Percentiles rank a stretch among this genome's conserved stretches.
phyloP scores from a whole-genome alignment of 176 grass and related monocot species.

The Phoenix dactylifera region DNA sequence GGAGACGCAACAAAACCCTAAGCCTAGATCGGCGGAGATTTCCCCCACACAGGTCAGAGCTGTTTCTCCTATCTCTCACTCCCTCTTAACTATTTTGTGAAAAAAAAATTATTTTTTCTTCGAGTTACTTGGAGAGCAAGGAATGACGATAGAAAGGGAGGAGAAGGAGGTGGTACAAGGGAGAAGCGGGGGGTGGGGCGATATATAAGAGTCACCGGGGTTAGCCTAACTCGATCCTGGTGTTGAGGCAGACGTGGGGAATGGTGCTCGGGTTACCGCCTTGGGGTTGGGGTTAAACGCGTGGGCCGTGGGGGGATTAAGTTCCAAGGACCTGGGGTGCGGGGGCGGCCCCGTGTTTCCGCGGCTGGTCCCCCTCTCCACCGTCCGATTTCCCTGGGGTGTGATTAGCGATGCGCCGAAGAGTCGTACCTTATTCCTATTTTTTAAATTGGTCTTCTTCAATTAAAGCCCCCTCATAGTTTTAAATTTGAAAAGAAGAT shows the following conservation, averaged over 20 bases:
- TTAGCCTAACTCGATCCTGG: conserved; percentile 13
- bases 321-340: conserved; percentile 70
- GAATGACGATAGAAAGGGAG: conserved; percentile 9
- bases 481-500: too few species aligned
- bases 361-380: conserved; percentile 43
- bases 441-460: too few species aligned
- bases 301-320: not conserved
- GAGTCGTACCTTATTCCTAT: too few species aligned
- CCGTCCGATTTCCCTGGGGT: conserved; percentile 13
- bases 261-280: conserved; percentile 4
- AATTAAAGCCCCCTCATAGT: too few species aligned
- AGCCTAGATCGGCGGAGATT: too few species aligned
- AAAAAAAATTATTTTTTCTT: too few species aligned
- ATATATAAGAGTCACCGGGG: conserved; percentile 37
- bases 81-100: too few species aligned
- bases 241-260: conserved; percentile 3
- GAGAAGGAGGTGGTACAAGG: conserved; percentile 5
- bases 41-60: not conserved
- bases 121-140: too few species aligned
- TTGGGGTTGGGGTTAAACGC: not conserved
- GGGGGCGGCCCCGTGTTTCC: conserved; percentile 92
- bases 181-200: not conserved
- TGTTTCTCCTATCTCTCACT: not conserved
- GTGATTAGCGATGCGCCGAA: too few species aligned
- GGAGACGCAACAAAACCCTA: too few species aligned